Evolutionary conservation across 768 basidiomycete species (phyloP).

Genomic region (Pleurotus ostreatus): DNA sequence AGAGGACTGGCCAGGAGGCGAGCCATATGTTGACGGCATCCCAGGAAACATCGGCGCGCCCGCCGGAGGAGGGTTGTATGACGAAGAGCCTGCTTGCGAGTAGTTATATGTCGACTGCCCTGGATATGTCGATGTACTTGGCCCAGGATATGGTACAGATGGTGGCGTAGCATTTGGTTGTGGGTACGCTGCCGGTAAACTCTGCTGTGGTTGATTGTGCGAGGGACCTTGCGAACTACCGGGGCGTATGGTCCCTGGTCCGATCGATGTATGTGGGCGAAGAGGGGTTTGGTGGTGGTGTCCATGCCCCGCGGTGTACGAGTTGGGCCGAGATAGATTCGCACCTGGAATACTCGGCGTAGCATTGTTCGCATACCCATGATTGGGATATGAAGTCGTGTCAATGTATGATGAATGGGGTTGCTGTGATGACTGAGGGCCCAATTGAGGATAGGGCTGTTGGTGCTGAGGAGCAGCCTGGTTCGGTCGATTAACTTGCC

Average conservation of each 20-base stretch:
- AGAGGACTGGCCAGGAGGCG: background rate
- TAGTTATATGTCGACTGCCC: background rate
- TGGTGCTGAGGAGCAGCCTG: constrained; percentile 10
- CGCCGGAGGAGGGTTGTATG: constrained; percentile 13
- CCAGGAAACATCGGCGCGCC: background rate
- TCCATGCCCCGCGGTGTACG: constrained; percentile 4
- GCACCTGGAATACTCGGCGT: background rate
- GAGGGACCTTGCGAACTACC: constrained; percentile 1
- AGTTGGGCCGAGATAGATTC: constrained; percentile 2
- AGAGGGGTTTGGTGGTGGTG: background rate
- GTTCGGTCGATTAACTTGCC: constrained; percentile 21
- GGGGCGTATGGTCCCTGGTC: background rate
- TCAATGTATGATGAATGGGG: background rate
- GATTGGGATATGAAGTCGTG: constrained; percentile 4
- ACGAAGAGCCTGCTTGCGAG: constrained; percentile 11
- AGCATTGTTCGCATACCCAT: background rate
- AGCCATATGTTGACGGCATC: constrained; percentile 1
- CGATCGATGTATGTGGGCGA: constrained; percentile 2
- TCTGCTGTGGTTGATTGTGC: background rate
- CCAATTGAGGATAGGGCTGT: background rate
- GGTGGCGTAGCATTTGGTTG: constrained; percentile 17
- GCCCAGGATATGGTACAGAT: constrained; percentile 16
- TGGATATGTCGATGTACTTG: no score
- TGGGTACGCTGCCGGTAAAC: background rate
- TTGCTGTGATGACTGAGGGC: background rate